Conservation (phyloP, 148 eudicot species). For the Heliamphora exappendiculata region DNA sequence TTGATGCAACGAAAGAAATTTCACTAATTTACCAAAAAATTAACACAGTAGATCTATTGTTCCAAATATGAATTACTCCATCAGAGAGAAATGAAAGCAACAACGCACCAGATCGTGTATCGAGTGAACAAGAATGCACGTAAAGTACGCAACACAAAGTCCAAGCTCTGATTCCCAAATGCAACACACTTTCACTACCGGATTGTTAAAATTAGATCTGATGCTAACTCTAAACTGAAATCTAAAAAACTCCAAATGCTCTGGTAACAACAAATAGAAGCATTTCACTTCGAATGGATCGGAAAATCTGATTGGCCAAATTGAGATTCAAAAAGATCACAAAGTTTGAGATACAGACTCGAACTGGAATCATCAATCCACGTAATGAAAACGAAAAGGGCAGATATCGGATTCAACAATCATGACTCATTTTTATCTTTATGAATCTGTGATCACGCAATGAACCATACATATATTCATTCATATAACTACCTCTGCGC, state of each 20-base stretch:
- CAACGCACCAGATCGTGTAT: background rate
- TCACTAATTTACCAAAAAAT: background rate
- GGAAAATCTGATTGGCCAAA: conserved; percentile 6
- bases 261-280: conserved; percentile 15
- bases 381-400: background rate
- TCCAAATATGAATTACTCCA: background rate
- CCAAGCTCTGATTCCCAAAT: background rate
- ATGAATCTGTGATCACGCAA: too few species aligned
- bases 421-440: background rate
- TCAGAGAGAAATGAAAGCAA: background rate
- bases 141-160: background rate
- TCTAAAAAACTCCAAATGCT: background rate
- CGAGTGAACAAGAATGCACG: background rate
- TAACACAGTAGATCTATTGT: background rate
- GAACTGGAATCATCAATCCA: conserved; percentile 14
- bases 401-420: conserved; percentile 1
- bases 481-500: background rate
- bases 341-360: background rate
- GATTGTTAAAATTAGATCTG: conserved; percentile 7
- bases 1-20: background rate
- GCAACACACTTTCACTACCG: background rate
- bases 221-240: background rate
- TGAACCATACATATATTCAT: background rate
- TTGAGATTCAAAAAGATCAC: conserved; percentile 2
- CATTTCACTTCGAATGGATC: conserved; percentile 14